Evolutionary conservation across 495 filamentous ascomycete genomes (phyloP).

Genomic region (Daldinia caldariorum): DNA sequence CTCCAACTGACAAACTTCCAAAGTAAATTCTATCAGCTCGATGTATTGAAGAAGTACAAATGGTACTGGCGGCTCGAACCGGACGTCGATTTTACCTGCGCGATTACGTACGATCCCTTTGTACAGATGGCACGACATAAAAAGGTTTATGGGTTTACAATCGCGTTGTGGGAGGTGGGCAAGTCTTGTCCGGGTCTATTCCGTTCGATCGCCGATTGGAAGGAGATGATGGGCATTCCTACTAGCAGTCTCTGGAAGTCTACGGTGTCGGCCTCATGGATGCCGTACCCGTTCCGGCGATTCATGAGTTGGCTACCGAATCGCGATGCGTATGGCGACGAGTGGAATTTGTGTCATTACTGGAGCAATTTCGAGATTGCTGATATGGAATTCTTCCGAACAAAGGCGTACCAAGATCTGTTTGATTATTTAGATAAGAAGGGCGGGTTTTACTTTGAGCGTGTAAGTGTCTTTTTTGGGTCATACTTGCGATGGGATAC

Average conservation of each 20-base stretch:
- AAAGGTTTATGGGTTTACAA: slow-evolving; percentile 57
- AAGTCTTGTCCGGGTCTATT: slow-evolving; percentile 55
- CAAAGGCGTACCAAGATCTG: slow-evolving; percentile 53
- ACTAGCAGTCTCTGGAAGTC: slow-evolving; percentile 45
- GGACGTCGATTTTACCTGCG: slow-evolving; percentile 55
- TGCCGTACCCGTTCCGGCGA: slow-evolving; percentile 46
- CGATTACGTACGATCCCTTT: slow-evolving; percentile 58
- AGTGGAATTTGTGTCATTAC: slow-evolving; percentile 58
- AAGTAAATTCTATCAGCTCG: slow-evolving; percentile 66
- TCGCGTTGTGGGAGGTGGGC: slow-evolving; percentile 54
- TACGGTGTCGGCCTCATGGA: slow-evolving; percentile 46
- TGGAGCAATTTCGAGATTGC: slow-evolving; percentile 62
- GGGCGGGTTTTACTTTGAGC: slow-evolving; percentile 58
- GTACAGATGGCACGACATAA: slow-evolving; percentile 56
- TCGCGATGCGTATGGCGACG: slow-evolving; percentile 43
- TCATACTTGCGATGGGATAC: background rate
- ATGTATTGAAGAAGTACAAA: slow-evolving; percentile 47
- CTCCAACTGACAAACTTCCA: slow-evolving; percentile 13
- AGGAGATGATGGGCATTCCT: slow-evolving; percentile 44
- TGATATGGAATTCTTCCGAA: slow-evolving; percentile 57
- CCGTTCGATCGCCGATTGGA: slow-evolving; percentile 48
- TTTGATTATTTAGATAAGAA: slow-evolving; percentile 56
- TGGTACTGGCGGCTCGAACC: slow-evolving; percentile 59
- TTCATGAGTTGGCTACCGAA: slow-evolving; percentile 47
- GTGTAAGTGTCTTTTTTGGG: slow-evolving; percentile 38